Evolutionary conservation across 129 eudicot species (phyloP).

Genomic region (Tanacetum coccineum): DNA sequence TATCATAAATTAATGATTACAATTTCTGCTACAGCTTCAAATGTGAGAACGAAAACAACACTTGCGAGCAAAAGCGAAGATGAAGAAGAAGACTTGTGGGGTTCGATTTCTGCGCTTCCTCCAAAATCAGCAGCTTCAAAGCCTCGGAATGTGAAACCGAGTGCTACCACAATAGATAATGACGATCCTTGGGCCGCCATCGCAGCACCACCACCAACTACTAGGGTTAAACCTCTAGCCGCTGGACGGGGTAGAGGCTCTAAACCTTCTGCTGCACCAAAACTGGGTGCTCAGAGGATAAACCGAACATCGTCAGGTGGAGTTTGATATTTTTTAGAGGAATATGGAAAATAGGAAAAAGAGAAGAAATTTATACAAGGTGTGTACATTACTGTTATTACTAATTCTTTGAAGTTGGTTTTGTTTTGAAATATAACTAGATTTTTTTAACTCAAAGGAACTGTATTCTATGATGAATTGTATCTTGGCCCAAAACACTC

Average conservation of each 20-base stretch:
- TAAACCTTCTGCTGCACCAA: conserved; percentile 60
- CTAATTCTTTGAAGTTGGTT: conserved; percentile 16
- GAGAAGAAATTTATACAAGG: conserved; percentile 8
- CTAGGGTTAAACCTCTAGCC: conserved; percentile 66
- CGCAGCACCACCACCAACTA: conserved; percentile 88
- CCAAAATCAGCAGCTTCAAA: conserved; percentile 44
- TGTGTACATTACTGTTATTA: conserved; percentile 21
- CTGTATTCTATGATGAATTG: background rate
- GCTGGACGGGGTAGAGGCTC: conserved; percentile 58
- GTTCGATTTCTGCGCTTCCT: conserved; percentile 63
- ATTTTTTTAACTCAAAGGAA: background rate
- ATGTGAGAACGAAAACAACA: conserved; percentile 43
- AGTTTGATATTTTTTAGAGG: conserved; percentile 11
- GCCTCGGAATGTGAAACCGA: conserved; percentile 35
- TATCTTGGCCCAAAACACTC: background rate
- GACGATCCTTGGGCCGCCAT: conserved; percentile 91
- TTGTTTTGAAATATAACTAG: conserved; percentile 7
- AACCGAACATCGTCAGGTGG: conserved; percentile 79
- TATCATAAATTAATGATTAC: background rate
- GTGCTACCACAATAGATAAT: conserved; percentile 31
- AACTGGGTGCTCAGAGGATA: conserved; percentile 82
- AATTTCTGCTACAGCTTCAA: conserved; percentile 37
- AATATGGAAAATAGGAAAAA: background rate
- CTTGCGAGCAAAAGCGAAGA: conserved; percentile 50
- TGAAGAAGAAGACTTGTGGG: conserved; percentile 76